Percentiles rank a stretch among this genome's conserved stretches.
phyloP scores from a whole-genome alignment of 257 asterid genomes.

The Paraleonurus japonicus region DNA sequence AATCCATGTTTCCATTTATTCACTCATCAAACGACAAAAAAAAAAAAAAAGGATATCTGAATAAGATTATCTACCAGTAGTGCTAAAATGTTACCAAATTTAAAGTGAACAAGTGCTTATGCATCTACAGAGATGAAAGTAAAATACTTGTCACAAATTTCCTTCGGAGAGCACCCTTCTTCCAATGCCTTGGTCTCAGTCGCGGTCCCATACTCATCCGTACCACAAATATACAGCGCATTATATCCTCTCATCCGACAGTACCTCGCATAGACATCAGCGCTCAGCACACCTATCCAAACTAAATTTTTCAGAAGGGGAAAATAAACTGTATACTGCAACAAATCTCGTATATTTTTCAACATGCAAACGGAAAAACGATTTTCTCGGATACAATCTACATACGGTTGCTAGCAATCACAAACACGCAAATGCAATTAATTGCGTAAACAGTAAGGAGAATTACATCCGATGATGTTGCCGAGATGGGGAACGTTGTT shows the following conservation, averaged over 20 bases:
- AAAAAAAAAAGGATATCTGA: neutral
- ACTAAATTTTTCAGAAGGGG: neutral
- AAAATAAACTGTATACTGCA: neutral
- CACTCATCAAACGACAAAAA: neutral
- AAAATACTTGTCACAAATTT: conserved; percentile 88
- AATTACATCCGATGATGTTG: conserved; percentile 87
- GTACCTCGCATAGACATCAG: conserved; percentile 89
- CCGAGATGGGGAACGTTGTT: conserved; percentile 99
- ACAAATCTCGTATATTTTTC: neutral
- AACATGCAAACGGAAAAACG: conserved; percentile 12
- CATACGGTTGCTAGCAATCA: neutral
- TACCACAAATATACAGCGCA: conserved; percentile 80
- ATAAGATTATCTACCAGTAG: neutral
- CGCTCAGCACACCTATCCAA: conserved; percentile 87
- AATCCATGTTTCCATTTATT: neutral
- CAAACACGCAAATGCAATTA: conserved; percentile 16
- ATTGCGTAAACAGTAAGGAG: neutral
- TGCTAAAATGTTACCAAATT: conserved; percentile 3
- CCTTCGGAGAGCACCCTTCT: conserved; percentile 76
- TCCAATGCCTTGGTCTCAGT: conserved; percentile 98
- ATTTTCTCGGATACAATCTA: neutral
- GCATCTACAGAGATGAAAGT: neutral
- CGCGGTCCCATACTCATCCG: conserved; percentile 98
- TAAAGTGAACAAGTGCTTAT: conserved; percentile 1
- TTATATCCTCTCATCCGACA: conserved; percentile 85